phyloP scores from a whole-genome alignment of 768 basidiomycete species.

The Leccinum olivaceopallidum region DNA sequence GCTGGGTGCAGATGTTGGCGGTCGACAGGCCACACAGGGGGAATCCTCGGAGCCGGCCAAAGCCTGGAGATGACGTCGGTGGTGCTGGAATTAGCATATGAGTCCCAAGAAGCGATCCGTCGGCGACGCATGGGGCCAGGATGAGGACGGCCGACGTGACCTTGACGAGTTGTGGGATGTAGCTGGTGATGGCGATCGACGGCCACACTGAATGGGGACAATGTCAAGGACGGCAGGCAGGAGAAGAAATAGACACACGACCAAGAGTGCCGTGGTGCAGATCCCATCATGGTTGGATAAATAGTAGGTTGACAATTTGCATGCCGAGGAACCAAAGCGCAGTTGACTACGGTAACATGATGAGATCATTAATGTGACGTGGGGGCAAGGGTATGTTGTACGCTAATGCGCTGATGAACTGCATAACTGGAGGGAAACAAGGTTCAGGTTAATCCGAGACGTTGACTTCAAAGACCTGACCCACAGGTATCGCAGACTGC shows the following conservation, averaged over 20 bases:
- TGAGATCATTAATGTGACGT: not conserved
- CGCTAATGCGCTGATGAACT: too few relatives aligned
- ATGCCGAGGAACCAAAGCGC: conserved; percentile 45
- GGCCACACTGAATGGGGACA: conserved; percentile 53
- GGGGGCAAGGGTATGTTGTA: conserved; percentile 3
- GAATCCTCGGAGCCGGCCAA: too few relatives aligned
- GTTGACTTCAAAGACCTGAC: too few relatives aligned
- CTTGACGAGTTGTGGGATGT: conserved; percentile 82
- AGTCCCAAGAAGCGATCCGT: too few relatives aligned
- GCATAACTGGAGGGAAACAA: too few relatives aligned
- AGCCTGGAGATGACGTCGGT: too few relatives aligned
- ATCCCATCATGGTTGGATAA: conserved; percentile 87
- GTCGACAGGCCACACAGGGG: too few relatives aligned
- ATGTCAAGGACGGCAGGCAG: not conserved
- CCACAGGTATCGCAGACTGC: too few relatives aligned
- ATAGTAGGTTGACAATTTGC: conserved; percentile 59
- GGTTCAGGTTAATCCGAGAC: too few relatives aligned
- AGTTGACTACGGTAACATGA: conserved; percentile 26
- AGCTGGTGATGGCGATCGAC: conserved; percentile 69
- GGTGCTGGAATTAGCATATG: too few relatives aligned
- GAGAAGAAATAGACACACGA: conserved; percentile 14
- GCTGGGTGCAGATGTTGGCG: too few relatives aligned
- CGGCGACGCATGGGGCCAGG: too few relatives aligned
- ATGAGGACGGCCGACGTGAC: conserved; percentile 62
- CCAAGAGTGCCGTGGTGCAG: conserved; percentile 63